Evolutionary conservation across 208 protist genomes (phyloP).

Genomic region (Giardia duodenalis): DNA sequence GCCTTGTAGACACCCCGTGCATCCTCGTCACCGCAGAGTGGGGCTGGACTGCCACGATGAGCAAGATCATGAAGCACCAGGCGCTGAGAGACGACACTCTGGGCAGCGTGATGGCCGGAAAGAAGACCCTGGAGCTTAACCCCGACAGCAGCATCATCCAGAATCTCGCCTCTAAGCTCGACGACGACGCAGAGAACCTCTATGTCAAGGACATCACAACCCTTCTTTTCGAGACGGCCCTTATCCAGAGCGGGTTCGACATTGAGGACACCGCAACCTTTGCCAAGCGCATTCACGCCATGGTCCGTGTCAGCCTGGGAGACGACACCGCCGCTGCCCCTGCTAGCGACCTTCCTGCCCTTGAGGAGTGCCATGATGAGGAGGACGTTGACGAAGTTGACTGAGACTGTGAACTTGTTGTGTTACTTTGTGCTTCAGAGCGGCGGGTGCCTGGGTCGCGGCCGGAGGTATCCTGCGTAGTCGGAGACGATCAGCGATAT

Average conservation of each 20-base stretch:
- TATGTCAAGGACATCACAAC: conserved; percentile 87
- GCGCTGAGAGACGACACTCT: conserved; percentile 81
- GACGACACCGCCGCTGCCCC: conserved; percentile 26
- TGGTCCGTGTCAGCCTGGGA: conserved; percentile 84
- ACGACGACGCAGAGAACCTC: conserved; percentile 74
- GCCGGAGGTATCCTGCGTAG: no score
- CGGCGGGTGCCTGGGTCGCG: no score
- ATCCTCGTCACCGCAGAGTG: conserved; percentile 89
- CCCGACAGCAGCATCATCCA: conserved; percentile 79
- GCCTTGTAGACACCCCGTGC: conserved; percentile 80
- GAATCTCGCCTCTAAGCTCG: conserved; percentile 69
- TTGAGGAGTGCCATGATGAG: conserved; percentile 29
- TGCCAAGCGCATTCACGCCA: conserved; percentile 79
- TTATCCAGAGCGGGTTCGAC: conserved; percentile 87
- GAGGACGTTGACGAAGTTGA: conserved; percentile 37
- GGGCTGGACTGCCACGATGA: conserved; percentile 95
- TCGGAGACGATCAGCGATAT: neutral
- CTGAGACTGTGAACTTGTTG: neutral
- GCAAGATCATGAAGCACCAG: conserved; percentile 97
- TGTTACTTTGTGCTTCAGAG: neutral
- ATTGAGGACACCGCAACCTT: conserved; percentile 81
- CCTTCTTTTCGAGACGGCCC: conserved; percentile 87
- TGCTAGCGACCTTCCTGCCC: neutral
- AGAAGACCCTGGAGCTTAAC: conserved; percentile 97
- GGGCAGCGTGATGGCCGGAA: conserved; percentile 82